Base-by-base conservation (phyloP, 139 green algal genomes). In the Closterium sp. region DNA sequence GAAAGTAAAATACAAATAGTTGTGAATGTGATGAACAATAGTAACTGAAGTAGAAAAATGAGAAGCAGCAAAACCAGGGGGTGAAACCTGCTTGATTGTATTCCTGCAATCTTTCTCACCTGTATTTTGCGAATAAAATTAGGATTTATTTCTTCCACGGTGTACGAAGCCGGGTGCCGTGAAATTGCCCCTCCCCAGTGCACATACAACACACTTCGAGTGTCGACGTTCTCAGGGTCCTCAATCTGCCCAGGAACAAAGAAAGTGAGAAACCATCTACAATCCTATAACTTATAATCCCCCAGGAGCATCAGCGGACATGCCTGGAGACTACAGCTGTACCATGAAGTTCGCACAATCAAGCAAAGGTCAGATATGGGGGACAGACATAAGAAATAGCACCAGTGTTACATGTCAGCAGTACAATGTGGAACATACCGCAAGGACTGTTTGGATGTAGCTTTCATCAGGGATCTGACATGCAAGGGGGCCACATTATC, bases 391-490 rank as follows among this genome's bases (percentile, higher is more conserved):
- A 0, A 6, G 4, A 45, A 45, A 9, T 6, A 70, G 70, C 0
- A 34, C 6, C 1, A 2, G 2, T 89, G 31, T 7, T 62, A 89
- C 0, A 34, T 89, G 86, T 62, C 31, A 89, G 19, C 31, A 89
- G 2, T 86, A 73, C 24, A 11, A 2, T 73, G 50, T 9, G 10
- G 28, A 24, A 91, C 89, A 32, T 28, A 91, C 89, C 31, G 89
- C 32, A 29, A 91, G 89, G 2, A 91, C 79, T 28, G 89, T 91
- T 28, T 91, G 89, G 31, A 91, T 91, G 84, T 91, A 91, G 84
- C 89, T 91, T 31, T 91, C 89, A 21, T 91, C 89, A 34, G 89
- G 89, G 22, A 91, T 91, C 89, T 91, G 89, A 38, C 50, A 87
- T 17, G 84, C 84, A 6, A 87, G 28, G 19, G 0, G 84, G 1